A percentile compares a stretch with the other conserved stretches of the same genome.
Conservation (phyloP, 805 yeast species). For the Suhomyces kilbournensis region DNA sequence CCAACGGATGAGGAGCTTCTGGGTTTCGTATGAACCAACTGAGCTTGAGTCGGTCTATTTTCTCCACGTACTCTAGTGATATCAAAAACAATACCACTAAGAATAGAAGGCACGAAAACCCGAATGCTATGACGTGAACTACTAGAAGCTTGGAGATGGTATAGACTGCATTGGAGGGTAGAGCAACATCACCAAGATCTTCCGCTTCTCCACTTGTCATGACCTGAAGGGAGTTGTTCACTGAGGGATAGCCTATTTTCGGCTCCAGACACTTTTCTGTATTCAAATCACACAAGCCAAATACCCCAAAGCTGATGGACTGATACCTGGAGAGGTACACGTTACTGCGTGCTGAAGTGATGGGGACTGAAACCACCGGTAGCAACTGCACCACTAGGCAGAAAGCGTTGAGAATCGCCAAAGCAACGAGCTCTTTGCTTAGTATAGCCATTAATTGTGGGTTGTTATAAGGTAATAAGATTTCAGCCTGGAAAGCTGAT, state of each 20-base stretch:
- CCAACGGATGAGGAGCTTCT: background rate
- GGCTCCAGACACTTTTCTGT: conserved; percentile 31
- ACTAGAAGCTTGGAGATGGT: conserved; percentile 40
- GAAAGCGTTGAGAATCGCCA: conserved; percentile 25
- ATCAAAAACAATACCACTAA: conserved; percentile 14
- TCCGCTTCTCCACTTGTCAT: conserved; percentile 7
- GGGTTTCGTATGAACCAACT: background rate
- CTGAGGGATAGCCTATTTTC: conserved; percentile 35
- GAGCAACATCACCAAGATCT: conserved; percentile 22
- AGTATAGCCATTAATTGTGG: conserved; percentile 10
- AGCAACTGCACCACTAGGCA: conserved; percentile 37
- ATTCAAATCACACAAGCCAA: conserved; percentile 37
- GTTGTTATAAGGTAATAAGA: background rate
- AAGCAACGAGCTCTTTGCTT: conserved; percentile 30
- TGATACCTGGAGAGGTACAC: conserved; percentile 31
- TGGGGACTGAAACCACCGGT: conserved; percentile 42
- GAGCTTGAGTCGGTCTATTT: background rate
- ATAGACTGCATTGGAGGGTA: conserved; percentile 41
- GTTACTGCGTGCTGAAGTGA: conserved; percentile 18
- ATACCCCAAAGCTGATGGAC: conserved; percentile 41
- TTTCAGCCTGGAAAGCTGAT: background rate
- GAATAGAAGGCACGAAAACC: conserved; percentile 22
- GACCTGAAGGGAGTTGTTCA: conserved; percentile 13
- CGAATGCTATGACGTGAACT: conserved; percentile 40
- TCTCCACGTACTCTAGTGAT: conserved; percentile 5